Evolutionary conservation across 1,284 basidiomycete species (phyloP).

Genomic region (Butyriboletus appendiculatus): DNA sequence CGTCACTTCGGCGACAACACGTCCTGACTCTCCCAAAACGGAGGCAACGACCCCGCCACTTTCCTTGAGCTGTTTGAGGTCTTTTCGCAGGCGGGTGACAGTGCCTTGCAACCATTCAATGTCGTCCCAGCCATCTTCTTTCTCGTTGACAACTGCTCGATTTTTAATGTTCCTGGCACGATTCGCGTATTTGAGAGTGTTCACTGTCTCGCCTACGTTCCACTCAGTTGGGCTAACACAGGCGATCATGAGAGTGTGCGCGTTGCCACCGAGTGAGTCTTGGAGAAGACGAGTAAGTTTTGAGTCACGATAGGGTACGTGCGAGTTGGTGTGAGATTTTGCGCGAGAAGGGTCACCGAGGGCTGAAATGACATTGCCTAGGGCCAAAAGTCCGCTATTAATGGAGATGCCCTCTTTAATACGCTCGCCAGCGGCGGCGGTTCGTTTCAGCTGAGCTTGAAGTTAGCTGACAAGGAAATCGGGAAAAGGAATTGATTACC

Average conservation of each 20-base stretch:
- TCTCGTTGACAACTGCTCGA: slow-evolving; percentile 87
- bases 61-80: slow-evolving; percentile 76
- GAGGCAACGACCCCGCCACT: slow-evolving; percentile 42
- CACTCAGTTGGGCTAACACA: slow-evolving; percentile 96
- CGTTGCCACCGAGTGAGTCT: slow-evolving; percentile 98
- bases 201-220: slow-evolving; percentile 94
- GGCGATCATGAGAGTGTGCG: slow-evolving; percentile 98
- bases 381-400: slow-evolving; percentile 94
- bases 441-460: slow-evolving; percentile 76
- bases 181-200: slow-evolving; percentile 98
- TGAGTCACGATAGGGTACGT: slow-evolving; percentile 96
- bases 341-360: slow-evolving; percentile 90
- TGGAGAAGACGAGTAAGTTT: slow-evolving; percentile 93
- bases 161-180: slow-evolving; percentile 98
- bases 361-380: slow-evolving; percentile 98
- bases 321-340: slow-evolving; percentile 74
- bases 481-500: slow-evolving; percentile 45
- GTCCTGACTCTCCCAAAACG: slow-evolving; percentile 30
- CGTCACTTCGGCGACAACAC: slow-evolving; percentile 33
- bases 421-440: slow-evolving; percentile 90
- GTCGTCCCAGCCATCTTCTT: slow-evolving; percentile 98
- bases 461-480: slow-evolving; percentile 16
- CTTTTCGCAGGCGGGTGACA: slow-evolving; percentile 82
- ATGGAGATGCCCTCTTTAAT: slow-evolving; percentile 98
- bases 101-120: slow-evolving; percentile 93